Percentiles rank a stretch among this genome's conserved stretches.
These are phyloP conservation scores for Ottelia alismoides DNA, from an alignment of 106 monocot species.

Conservation along the genomic window DNA sequence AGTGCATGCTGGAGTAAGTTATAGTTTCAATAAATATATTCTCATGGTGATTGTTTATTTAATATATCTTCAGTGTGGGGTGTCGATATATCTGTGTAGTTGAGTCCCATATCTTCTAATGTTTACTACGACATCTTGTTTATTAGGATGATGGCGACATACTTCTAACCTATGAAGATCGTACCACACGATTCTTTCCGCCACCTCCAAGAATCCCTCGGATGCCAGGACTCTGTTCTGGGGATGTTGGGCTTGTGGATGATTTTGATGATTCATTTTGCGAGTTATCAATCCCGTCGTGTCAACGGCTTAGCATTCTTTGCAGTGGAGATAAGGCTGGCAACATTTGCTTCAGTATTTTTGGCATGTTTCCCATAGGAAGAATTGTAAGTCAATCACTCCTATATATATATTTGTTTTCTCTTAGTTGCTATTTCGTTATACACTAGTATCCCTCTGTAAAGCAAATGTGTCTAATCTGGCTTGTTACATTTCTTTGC, in stretches of 20 bases:
- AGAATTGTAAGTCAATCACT: constrained; percentile 57
- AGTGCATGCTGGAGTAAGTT: too few relatives aligned
- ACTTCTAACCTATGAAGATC: constrained; percentile 56
- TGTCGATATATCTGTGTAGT: too few relatives aligned
- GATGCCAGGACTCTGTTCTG: constrained; percentile 64
- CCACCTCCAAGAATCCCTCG: constrained; percentile 79
- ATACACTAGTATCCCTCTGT: too few relatives aligned
- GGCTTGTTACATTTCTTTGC: too few relatives aligned
- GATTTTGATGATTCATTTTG: constrained; percentile 58
- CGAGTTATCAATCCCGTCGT: constrained; percentile 44
- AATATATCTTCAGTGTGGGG: too few relatives aligned
- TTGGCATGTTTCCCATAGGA: constrained; percentile 94
- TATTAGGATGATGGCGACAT: constrained; percentile 23
- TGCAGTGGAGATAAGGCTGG: constrained; percentile 91
- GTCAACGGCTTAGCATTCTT: constrained; percentile 71
- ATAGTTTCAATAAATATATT: too few relatives aligned
- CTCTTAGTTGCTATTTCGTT: neutral
- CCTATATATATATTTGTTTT: neutral
- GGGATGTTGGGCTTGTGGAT: constrained; percentile 51
- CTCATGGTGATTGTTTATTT: too few relatives aligned
- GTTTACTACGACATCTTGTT: too few relatives aligned
- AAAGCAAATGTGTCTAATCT: too few relatives aligned
- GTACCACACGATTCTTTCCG: constrained; percentile 84
- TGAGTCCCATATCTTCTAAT: too few relatives aligned
- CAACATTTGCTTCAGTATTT: constrained; percentile 85